Base-by-base conservation (phyloP, 2,329 filamentous ascomycete genomes). In the Metarhizium brunneum region DNA sequence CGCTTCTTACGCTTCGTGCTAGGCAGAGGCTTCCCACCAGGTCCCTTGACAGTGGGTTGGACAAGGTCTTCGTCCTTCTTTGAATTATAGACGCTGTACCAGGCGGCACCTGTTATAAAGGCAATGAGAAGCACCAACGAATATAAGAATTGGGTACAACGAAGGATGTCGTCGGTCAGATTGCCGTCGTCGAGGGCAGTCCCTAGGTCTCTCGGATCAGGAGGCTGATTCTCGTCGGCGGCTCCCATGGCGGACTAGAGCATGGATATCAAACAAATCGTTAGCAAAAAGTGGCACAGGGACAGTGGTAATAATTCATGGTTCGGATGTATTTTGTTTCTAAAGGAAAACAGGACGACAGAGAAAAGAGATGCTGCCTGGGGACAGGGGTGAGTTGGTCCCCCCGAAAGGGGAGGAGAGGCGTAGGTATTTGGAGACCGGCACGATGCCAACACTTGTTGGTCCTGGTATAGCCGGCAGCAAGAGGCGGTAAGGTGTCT, bases 21-120 rank as follows among this genome's bases (percentile, higher is more conserved):
- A n/a, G 90, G 91, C 54, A 96, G 76, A 38, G 90, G 90, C 69
- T 95, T 92, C 62, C 92, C 92, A 55, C 90, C 92, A 1, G 92
- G 91, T n/a, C 92, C 92, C 54, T 79, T 84, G 61, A 81, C 71
- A 36, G 70, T 76, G 25, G 76, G 79, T 53, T 70, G 68, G 25
- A 75, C 66, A 40, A 74, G 65, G 59, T 76, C 72, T 42, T 79
- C 77, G 56, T 76, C 73, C 54, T 73, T 77, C 60, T 74, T 75
- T 35, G 78, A 74, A 55, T 73, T 76, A 65, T 77, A 69, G 47
- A 83, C 73, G 64, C 78, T 81, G 66, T 82, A 77, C 58, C 76
- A 72, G 38, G 75, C 76, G 48, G 78, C 76, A 54, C 76, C 69
- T 43, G 73, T 60, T 58, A 83, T 70, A 63, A 84, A 81, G 20